Evolutionary conservation across 208 protist species (phyloP), one percentile per base, ranked within the genome.

Genomic region (Wallacemonas sp.): DNA sequence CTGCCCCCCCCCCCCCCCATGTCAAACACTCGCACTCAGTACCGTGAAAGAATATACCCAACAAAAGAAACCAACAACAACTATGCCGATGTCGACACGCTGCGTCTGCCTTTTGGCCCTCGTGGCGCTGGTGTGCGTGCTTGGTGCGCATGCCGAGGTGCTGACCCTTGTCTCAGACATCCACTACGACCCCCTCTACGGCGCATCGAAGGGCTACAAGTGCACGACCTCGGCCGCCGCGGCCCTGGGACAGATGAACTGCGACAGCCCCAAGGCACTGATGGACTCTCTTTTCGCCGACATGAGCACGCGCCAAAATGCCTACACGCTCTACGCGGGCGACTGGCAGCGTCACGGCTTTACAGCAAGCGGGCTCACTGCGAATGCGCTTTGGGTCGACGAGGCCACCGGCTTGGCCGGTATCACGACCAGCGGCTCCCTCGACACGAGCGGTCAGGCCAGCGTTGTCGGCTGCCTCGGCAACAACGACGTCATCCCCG

Each of bases 121-220:
- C n/a, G n/a, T n/a, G n/a, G n/a, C n/a, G n/a, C n/a, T n/a, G n/a
- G n/a, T n/a, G n/a, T n/a, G n/a, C n/a, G n/a, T n/a, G n/a, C n/a
- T n/a, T n/a, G n/a, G n/a, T n/a, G 42, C 42, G 1, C 23, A 54
- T 32, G 73, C 72, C 0, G 16, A 66, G 26, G 52, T 72, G 10
- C 49, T 90, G 11, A 82, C 61, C 39, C 61, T 93, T 10, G 63
- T 94, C 20, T 90, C 87, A 1, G 91, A 96, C 57, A 82, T 91
- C 45, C 91, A 96, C 69, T 88, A 81, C 57, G 91, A 96, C 66
- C 87, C 87, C 2, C 50, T 55, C 0, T 96, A 93, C 64, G 84
- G 86, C 38, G 70, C 49, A 2, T 1, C 22, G 3, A 81, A 70
- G 2, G 87, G 61, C 18, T 85, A 72, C 32, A 29, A 20, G 28